These are phyloP conservation scores for Vigna reflexopilosa DNA, from an alignment of 306 rosid genomes.

Conservation along the genomic window DNA sequence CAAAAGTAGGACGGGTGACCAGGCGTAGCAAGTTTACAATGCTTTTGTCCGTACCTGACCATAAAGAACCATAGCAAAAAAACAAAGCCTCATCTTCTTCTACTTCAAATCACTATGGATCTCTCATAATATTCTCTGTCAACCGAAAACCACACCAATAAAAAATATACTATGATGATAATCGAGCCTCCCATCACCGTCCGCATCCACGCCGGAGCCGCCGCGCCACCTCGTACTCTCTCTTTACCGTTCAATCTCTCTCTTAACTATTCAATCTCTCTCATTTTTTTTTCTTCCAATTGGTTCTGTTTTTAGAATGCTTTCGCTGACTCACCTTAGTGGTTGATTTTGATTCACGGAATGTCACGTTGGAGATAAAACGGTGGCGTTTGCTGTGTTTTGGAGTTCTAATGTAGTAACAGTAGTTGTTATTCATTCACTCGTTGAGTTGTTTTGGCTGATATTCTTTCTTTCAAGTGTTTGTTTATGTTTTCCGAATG, in stretches of 20 bases:
- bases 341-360: neutral
- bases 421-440: neutral
- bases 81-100: slow-evolving; percentile 57
- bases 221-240: slow-evolving; percentile 53
- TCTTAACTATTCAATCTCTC: neutral
- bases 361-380: neutral
- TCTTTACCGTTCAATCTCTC: slow-evolving; percentile 2
- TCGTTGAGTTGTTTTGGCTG: neutral
- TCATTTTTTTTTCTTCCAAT: neutral
- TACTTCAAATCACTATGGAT: slow-evolving; percentile 35
- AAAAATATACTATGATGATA: slow-evolving; percentile 51
- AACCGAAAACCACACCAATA: neutral
- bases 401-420: neutral
- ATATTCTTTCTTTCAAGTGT: neutral
- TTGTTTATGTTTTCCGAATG: neutral
- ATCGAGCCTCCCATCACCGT: slow-evolving; percentile 78
- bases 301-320: neutral
- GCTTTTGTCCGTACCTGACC: slow-evolving; percentile 5
- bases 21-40: neutral
- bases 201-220: slow-evolving; percentile 62
- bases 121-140: slow-evolving; percentile 9
- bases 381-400: neutral
- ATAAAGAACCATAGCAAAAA: neutral
- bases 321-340: slow-evolving; percentile 5
- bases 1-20: neutral